phyloP scores from a whole-genome alignment of 1,139 yeast genomes.

The Arxiozyma slooffiae region DNA sequence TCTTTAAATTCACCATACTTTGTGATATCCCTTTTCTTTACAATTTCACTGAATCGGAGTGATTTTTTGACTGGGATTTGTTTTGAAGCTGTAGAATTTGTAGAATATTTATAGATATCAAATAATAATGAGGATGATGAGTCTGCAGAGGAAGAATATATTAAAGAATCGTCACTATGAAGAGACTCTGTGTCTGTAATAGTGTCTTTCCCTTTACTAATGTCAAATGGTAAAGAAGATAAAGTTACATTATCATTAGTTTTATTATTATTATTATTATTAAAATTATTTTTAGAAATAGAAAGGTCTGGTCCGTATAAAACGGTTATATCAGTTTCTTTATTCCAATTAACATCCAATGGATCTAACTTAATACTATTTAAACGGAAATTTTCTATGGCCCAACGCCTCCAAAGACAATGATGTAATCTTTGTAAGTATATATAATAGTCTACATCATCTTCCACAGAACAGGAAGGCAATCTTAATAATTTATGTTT shows the following conservation, averaged over 20 bases:
- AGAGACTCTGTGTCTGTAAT: background rate
- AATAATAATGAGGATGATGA: constrained; percentile 17
- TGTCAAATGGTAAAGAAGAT: background rate
- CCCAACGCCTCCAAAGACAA: constrained; percentile 30
- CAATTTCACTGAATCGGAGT: constrained; percentile 8
- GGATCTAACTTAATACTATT: constrained; percentile 19
- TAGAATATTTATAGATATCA: constrained; percentile 13
- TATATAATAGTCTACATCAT: constrained; percentile 22
- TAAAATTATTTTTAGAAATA: background rate
- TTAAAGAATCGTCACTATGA: constrained; percentile 1
- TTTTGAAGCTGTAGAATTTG: background rate
- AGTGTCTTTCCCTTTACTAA: background rate
- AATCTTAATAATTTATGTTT: constrained; percentile 25
- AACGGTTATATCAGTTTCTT: constrained; percentile 27
- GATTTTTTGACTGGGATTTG: constrained; percentile 6
- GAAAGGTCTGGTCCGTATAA: constrained; percentile 28
- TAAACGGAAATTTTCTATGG: constrained; percentile 16
- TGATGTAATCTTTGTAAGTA: constrained; percentile 27
- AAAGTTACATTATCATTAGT: constrained; percentile 1
- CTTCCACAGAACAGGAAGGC: constrained; percentile 27
- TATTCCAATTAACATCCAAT: constrained; percentile 26
- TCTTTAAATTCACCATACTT: constrained; percentile 1
- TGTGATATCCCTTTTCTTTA: constrained; percentile 2
- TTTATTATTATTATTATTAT: background rate
- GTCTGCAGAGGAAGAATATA: constrained; percentile 9